These are phyloP conservation scores for Parafenestella ontariensis DNA, from an alignment of 2,329 filamentous ascomycete genomes.

Conservation along the genomic window DNA sequence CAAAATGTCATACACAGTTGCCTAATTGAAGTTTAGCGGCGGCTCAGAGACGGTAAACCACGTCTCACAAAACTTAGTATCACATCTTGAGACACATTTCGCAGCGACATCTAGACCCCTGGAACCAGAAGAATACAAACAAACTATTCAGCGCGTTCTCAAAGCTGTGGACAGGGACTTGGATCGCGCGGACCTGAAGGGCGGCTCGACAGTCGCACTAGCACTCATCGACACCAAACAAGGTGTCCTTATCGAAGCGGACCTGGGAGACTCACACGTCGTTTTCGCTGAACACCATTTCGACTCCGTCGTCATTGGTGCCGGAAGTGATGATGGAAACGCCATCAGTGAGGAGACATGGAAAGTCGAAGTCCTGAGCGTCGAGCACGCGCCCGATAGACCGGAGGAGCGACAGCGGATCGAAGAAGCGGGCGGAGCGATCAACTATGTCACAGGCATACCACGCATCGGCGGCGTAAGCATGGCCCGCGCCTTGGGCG, in stretches of 20 bases:
- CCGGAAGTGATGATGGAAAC: constrained; percentile 9
- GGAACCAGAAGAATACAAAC: constrained; percentile 26
- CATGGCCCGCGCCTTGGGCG: constrained; percentile 34
- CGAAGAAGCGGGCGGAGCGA: constrained; percentile 30
- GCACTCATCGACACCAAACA: constrained; percentile 30
- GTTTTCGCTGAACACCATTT: constrained; percentile 22
- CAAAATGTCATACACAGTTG: neutral
- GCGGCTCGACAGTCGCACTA: constrained; percentile 33
- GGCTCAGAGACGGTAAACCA: constrained; percentile 28
- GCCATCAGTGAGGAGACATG: constrained; percentile 18
- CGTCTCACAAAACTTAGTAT: constrained; percentile 21
- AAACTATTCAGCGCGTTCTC: constrained; percentile 31
- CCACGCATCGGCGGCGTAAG: constrained; percentile 32
- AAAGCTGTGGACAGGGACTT: constrained; percentile 26
- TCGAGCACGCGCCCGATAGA: constrained; percentile 26
- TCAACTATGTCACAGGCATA: constrained; percentile 30
- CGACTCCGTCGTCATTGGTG: constrained; percentile 7
- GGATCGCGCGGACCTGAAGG: constrained; percentile 22
- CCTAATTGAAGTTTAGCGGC: constrained; percentile 19
- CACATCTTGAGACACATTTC: constrained; percentile 26
- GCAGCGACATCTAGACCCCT: constrained; percentile 17
- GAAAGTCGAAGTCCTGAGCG: constrained; percentile 25
- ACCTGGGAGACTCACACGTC: constrained; percentile 33
- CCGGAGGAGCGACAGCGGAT: constrained; percentile 28
- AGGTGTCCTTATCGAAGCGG: constrained; percentile 27